Evolutionary conservation across 2,329 filamentous ascomycete species (phyloP).

Genomic region (Coniosporium tulheliwenetii): DNA sequence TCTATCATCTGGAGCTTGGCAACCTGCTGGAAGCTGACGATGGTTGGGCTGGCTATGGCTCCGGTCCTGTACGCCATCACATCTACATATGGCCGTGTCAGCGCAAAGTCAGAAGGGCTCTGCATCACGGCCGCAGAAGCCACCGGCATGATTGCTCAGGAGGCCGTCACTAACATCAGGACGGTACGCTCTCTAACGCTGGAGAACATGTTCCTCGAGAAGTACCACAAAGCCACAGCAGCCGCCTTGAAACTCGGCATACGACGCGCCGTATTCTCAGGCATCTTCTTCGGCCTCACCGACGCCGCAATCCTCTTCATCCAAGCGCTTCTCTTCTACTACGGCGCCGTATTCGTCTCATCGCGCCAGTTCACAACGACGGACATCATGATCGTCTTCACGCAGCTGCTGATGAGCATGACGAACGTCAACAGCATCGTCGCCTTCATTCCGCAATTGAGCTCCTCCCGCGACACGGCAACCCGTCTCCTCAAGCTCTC

Average conservation of each 20-base stretch:
- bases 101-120: slow-evolving; percentile 54
- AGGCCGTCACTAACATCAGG: slow-evolving; percentile 64
- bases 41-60: slow-evolving; percentile 55
- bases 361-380: slow-evolving; percentile 33
- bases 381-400: slow-evolving; percentile 57
- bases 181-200: slow-evolving; percentile 63
- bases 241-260: slow-evolving; percentile 45
- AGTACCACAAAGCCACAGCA: slow-evolving; percentile 39
- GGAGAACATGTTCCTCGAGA: slow-evolving; percentile 53
- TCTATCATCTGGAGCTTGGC: slow-evolving; percentile 59
- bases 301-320: slow-evolving; percentile 58
- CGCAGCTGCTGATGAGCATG: slow-evolving; percentile 71
- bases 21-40: slow-evolving; percentile 64
- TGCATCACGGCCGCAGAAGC: slow-evolving; percentile 48
- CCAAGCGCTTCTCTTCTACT: slow-evolving; percentile 71
- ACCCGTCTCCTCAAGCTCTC: slow-evolving; percentile 56
- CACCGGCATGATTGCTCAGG: slow-evolving; percentile 49
- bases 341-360: slow-evolving; percentile 51
- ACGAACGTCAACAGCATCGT: slow-evolving; percentile 56
- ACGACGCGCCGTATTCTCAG: slow-evolving; percentile 49
- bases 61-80: slow-evolving; percentile 54
- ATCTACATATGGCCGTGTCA: slow-evolving; percentile 47
- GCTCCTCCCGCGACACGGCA: slow-evolving; percentile 56
- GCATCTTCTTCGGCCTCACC: slow-evolving; percentile 61
- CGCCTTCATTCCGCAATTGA: slow-evolving; percentile 65